Conservation (phyloP, 2,329 filamentous ascomycete genomes). For the Botryosphaeria dothidea region DNA sequence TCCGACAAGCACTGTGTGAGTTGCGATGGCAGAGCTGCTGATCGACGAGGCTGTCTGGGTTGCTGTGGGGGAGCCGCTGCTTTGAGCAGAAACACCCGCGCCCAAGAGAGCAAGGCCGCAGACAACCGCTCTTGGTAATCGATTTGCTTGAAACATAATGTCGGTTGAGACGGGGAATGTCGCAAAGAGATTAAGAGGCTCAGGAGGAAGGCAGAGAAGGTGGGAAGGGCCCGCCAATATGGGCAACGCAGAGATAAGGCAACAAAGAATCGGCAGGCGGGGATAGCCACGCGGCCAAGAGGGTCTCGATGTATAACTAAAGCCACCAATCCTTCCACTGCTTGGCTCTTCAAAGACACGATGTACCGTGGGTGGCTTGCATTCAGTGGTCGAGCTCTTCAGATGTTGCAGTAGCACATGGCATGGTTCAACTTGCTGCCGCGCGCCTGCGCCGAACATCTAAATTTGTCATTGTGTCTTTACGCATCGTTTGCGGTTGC, state of each 20-base stretch:
- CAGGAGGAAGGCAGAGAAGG: not conserved
- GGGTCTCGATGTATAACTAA: not conserved
- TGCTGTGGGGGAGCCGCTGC: not conserved
- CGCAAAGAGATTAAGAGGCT: not conserved
- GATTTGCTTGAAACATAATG: not conserved
- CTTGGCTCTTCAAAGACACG: not conserved
- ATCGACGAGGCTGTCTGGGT: constrained; percentile 1
- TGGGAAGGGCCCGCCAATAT: not conserved
- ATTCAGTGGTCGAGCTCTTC: not conserved
- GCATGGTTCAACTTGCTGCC: not conserved
- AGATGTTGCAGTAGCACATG: not conserved
- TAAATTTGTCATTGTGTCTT: not conserved
- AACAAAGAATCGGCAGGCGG: constrained; percentile 8
- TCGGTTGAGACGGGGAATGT: not conserved
- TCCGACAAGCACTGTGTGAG: constrained; percentile 14
- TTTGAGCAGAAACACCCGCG: not conserved
- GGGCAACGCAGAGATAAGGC: not conserved
- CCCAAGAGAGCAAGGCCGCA: not conserved
- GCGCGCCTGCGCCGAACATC: not conserved
- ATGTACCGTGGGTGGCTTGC: not conserved
- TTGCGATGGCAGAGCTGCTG: not conserved
- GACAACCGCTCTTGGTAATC: not conserved
- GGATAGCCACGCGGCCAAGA: not conserved
- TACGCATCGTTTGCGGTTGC: not conserved
- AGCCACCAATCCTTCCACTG: constrained; percentile 12